Conservation (phyloP, 345 rosid genomes). For the Nasturtium officinale region DNA sequence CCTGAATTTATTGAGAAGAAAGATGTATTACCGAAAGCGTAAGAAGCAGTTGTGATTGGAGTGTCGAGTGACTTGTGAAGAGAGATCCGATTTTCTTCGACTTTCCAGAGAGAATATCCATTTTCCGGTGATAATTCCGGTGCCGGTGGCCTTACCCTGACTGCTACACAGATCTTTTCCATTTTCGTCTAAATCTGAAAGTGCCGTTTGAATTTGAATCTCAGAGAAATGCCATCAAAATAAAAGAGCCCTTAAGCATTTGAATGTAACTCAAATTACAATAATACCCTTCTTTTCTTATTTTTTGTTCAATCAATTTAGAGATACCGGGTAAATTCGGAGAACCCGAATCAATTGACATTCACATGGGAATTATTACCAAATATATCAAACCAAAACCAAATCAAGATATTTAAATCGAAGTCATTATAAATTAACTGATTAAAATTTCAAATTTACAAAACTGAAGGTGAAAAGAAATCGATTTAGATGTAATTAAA, state of each 20-base stretch:
- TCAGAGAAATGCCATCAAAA: neutral
- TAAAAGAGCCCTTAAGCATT: neutral
- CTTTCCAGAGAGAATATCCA: constrained; percentile 41
- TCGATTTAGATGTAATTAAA: too few species aligned
- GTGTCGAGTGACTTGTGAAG: constrained; percentile 71
- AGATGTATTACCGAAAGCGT: constrained; percentile 63
- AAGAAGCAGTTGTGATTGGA: constrained; percentile 68
- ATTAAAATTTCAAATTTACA: too few species aligned
- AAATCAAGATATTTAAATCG: neutral
- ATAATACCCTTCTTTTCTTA: constrained; percentile 16
- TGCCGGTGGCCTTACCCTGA: constrained; percentile 67
- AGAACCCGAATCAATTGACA: neutral
- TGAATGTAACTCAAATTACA: constrained; percentile 31
- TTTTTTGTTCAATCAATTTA: neutral
- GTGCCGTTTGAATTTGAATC: constrained; percentile 39
- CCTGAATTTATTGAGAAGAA: neutral
- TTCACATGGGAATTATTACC: neutral
- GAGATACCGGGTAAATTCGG: neutral
- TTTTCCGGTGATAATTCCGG: constrained; percentile 56
- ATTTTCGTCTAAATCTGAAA: constrained; percentile 41
- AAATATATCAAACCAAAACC: neutral
- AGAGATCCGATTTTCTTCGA: constrained; percentile 76
- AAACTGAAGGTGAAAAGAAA: too few species aligned
- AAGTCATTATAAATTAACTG: neutral
- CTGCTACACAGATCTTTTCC: constrained; percentile 97